phyloP scores from a whole-genome alignment of 2,329 filamentous ascomycete species.

The Paecilomyces sp. region DNA sequence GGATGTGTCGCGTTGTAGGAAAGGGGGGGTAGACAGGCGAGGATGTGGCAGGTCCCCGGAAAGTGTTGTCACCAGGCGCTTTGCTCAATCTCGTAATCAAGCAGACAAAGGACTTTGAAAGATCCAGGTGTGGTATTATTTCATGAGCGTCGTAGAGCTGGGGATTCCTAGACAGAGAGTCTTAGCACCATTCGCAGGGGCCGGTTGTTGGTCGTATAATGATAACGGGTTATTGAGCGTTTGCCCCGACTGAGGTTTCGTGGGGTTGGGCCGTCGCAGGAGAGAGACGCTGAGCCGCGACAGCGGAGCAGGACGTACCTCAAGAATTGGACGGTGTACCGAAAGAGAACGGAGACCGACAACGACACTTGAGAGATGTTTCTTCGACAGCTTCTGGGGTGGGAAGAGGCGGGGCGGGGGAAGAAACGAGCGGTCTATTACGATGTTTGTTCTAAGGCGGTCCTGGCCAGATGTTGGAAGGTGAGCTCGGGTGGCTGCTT shows the following conservation, averaged over 20 bases:
- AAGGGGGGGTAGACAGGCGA: slow-evolving; percentile 14
- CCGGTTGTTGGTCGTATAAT: slow-evolving; percentile 12
- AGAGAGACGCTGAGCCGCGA: slow-evolving; percentile 1
- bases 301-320: slow-evolving; percentile 3
- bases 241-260: slow-evolving; percentile 27
- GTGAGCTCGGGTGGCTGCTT: slow-evolving; percentile 6
- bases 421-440: slow-evolving; percentile 4
- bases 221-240: slow-evolving; percentile 17
- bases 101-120: slow-evolving; percentile 15
- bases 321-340: background rate
- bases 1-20: slow-evolving; percentile 13
- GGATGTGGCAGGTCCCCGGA: slow-evolving; percentile 21
- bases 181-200: slow-evolving; percentile 9
- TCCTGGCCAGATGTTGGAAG: slow-evolving; percentile 3
- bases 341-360: background rate
- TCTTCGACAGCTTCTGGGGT: background rate
- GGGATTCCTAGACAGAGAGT: slow-evolving; percentile 8
- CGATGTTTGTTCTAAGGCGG: background rate
- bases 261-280: slow-evolving; percentile 18
- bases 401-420: background rate
- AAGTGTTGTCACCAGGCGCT: slow-evolving; percentile 22
- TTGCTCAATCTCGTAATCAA: slow-evolving; percentile 18
- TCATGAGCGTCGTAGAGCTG: slow-evolving; percentile 9
- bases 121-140: slow-evolving; percentile 10
- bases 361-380: background rate